phyloP scores from a whole-genome alignment of 768 basidiomycete genomes.

The Dacryopinax spathularia region DNA sequence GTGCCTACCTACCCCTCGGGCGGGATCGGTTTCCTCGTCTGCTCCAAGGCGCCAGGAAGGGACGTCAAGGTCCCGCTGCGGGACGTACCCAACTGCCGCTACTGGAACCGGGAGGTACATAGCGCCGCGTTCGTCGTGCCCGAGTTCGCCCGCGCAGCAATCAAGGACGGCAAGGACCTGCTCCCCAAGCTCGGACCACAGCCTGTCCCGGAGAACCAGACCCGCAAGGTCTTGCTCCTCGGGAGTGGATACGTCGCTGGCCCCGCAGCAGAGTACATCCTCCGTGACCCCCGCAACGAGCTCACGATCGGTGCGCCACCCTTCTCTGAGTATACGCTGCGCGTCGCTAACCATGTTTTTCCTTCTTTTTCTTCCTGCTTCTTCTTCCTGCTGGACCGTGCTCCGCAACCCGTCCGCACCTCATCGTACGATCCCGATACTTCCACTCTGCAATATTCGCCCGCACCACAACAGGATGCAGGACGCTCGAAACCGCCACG shows the following conservation, averaged over 20 bases:
- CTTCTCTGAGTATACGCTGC: not conserved
- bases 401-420: too few relatives aligned
- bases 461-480: constrained; percentile 47
- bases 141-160: constrained; percentile 67
- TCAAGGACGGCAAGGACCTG: constrained; percentile 60
- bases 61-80: constrained; percentile 63
- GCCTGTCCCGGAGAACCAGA: constrained; percentile 42
- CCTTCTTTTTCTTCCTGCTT: not conserved
- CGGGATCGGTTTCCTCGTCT: constrained; percentile 88
- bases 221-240: constrained; percentile 59
- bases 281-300: constrained; percentile 61
- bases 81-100: constrained; percentile 52
- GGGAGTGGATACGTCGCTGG: constrained; percentile 92
- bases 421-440: too few relatives aligned
- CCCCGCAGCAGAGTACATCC: constrained; percentile 91
- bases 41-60: constrained; percentile 58
- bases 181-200: constrained; percentile 59
- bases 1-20: constrained; percentile 98
- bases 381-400: not conserved
- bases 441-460: too few relatives aligned
- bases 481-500: constrained; percentile 65
- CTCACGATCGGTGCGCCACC: constrained; percentile 74
- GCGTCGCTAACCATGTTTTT: not conserved
- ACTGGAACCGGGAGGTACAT: constrained; percentile 79
- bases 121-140: constrained; percentile 74